Evolutionary conservation across 768 basidiomycete species (phyloP), one percentile per base, ranked within the genome.

Genomic region (Naganishia vaughanmartiniae): DNA sequence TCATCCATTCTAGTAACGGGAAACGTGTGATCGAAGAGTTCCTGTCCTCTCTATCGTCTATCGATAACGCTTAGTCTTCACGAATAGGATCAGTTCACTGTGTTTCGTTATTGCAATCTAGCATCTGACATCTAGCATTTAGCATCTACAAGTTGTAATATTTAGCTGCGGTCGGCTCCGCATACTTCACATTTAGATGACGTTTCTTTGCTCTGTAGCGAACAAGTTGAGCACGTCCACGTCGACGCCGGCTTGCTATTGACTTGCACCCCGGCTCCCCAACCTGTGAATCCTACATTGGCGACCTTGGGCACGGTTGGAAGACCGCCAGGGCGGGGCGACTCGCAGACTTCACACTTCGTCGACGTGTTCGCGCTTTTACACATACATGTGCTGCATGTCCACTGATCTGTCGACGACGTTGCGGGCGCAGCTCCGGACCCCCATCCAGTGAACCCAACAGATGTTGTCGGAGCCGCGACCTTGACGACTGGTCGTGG

Each of bases 21-120:
- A 81, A 81, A 66, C 66, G 77, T 39, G 80, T 81, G 11, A 69
- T 81, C 21, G 78, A 81, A 67, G 66, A 74, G 26, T 81, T 75
- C 66, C 69, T 81, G 42, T n/a, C 58, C 24, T 58, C 46, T 36
- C 57, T 60, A 24, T 58, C 60, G 15, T 42, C 39, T 26, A 63
- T 63, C 24, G 28, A 36, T 28, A 45, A 17, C n/a, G 55, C 19
- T 15, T 31, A 34, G 36, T 53, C 12, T n/a, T 39, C 24, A 28
- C 34, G 15, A 36, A 33, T 15, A 24, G 9, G 33, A 24, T 34
- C 57, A 14, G 34, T 24, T 24, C 31, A 58, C 12, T 24, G n/a
- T 6, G 11, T 58, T 58, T 9, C 33, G 11, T 15, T 24, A 39
- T 58, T n/a, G n/a, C n/a, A n/a, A n/a, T n/a, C 17, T 15, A 24